Base-by-base conservation (phyloP, 441 rosid genomes). In the Erodium texanum region DNA sequence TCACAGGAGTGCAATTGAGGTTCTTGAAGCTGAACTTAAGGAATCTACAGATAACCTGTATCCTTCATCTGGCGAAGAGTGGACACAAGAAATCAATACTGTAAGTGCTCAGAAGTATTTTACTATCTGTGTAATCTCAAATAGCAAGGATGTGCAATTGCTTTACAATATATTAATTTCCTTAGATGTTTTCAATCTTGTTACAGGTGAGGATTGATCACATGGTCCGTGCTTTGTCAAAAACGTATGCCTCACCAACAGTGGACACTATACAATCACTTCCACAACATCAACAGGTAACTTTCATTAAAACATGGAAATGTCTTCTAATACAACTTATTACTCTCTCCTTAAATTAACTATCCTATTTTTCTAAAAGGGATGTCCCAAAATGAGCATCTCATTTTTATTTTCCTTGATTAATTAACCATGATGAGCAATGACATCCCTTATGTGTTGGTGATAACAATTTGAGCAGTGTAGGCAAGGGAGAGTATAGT, bases 231-330 rank as follows among this genome's bases (percentile, higher is more conserved):
- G 93, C 96, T 64, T 78, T 93, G 76, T 82, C 99, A 65, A 91
- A 89, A 76, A 88, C 92, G 45, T 93, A 80, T 71, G 84, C 79
- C 74, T 86, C 93, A 48, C 97, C 90, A 7, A 69, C 80, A 72
- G 89, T 91, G 23, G 93, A 93, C 77, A 91, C 85, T 71, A 91
- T 93, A 59, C 89, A 86, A 73, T 85, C 92, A 67, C 96, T 94
- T 82, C 97, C 99, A 65, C 97, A 91, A 77, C 97, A 93, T 75
- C 97, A 93, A 70, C 97, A 91, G 82, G 99, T 93, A 81, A 79
- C 82, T 79, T 76, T 62, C 15, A 5, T 18, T 18, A 24, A 66
- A 54, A 32, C 41, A 24, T 15, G 24, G 12, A 20, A 50, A 50
- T 0, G 1, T 50, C 58, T n/a, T 16, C 18, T 50, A 50, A 16